Conservation (phyloP, 2,329 filamentous ascomycete genomes). For the Leptoxyphium fumago region DNA sequence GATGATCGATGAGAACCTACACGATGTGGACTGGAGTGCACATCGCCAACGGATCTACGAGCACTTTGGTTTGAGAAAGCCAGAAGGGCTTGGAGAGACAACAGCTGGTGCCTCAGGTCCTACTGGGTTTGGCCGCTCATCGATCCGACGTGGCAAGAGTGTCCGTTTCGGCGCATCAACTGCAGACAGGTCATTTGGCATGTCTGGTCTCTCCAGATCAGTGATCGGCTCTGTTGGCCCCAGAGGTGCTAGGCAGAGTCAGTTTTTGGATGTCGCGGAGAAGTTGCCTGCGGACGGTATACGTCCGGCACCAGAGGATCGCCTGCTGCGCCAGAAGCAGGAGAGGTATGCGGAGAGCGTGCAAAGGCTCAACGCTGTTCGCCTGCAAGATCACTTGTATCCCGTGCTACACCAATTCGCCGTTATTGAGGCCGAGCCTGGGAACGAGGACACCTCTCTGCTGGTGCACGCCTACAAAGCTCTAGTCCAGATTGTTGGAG, state of each 20-base stretch:
- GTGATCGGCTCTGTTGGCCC: conserved; percentile 70
- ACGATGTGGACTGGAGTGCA: conserved; percentile 78
- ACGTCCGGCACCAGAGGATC: conserved; percentile 49
- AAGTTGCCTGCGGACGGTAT: conserved; percentile 32
- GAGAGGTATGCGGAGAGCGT: conserved; percentile 66
- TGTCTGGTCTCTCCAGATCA: conserved; percentile 62
- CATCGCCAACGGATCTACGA: conserved; percentile 89
- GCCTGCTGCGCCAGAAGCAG: conserved; percentile 72
- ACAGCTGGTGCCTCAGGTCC: conserved; percentile 20
- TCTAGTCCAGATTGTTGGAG: conserved; percentile 62
- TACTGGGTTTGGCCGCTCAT: conserved; percentile 36
- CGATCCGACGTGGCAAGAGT: conserved; percentile 23
- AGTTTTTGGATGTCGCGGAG: conserved; percentile 29
- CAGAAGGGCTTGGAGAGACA: conserved; percentile 14
- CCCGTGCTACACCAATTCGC: conserved; percentile 64
- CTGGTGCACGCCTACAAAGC: conserved; percentile 72
- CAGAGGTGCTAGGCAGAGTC: conserved; percentile 21
- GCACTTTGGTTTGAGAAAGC: conserved; percentile 69
- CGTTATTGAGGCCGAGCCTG: conserved; percentile 54
- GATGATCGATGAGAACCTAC: conserved; percentile 87
- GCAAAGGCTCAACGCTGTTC: conserved; percentile 59
- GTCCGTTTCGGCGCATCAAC: conserved; percentile 23
- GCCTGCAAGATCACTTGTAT: conserved; percentile 51
- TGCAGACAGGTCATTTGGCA: conserved; percentile 37
- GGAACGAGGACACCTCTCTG: conserved; percentile 46